phyloP scores from a whole-genome alignment of 129 eudicot species.

The Helianthus tuberosus region DNA sequence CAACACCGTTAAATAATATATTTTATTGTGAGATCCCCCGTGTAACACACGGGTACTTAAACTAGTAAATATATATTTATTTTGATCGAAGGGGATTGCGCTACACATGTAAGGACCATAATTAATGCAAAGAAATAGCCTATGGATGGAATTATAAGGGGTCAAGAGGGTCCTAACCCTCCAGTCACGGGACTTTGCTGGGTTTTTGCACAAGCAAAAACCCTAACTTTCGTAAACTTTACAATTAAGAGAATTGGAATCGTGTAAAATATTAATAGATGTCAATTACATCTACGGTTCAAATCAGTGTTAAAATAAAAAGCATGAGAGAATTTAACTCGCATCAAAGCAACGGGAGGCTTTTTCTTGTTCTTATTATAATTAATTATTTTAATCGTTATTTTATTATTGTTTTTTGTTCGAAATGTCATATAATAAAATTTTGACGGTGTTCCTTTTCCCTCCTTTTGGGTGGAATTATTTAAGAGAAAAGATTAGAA shows the following conservation, averaged over 20 bases:
- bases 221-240: no score
- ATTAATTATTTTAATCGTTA: background rate
- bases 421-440: slow-evolving; percentile 11
- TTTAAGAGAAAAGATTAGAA: slow-evolving; percentile 27
- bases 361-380: background rate
- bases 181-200: no score
- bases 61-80: no score
- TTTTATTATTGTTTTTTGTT: background rate
- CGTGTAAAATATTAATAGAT: background rate
- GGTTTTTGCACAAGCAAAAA: no score
- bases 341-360: slow-evolving; percentile 5
- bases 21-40: no score
- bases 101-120: no score
- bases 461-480: slow-evolving; percentile 42
- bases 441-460: slow-evolving; percentile 33
- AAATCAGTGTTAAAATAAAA: background rate
- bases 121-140: no score
- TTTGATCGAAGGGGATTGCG: no score
- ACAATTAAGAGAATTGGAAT: background rate
- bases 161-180: no score
- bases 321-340: background rate
- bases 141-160: no score
- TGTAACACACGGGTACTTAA: no score
- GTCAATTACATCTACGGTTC: background rate
- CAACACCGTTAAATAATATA: no score